A percentile compares a stretch with the other conserved stretches of the same genome.
Conservation (phyloP, 2,329 filamentous ascomycete genomes). For the Elsinoe fawcettii region DNA sequence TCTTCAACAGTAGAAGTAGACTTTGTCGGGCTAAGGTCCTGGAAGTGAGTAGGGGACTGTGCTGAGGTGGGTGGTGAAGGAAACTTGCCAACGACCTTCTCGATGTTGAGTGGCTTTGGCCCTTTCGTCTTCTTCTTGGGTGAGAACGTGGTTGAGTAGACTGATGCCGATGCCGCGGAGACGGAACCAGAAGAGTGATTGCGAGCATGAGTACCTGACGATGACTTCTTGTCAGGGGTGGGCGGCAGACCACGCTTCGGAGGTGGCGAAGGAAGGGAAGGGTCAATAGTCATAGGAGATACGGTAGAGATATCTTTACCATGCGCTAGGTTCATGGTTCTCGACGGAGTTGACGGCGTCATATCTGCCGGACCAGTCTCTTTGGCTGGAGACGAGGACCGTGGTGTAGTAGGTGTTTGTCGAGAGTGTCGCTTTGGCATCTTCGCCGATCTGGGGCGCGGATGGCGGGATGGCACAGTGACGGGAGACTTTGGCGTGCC, state of each 20-base stretch:
- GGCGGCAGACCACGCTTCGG: constrained; percentile 29
- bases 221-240: constrained; percentile 21
- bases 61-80: not conserved
- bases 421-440: constrained; percentile 4
- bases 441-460: constrained; percentile 13
- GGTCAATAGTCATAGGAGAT: constrained; percentile 5
- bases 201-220: not conserved
- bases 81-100: not conserved
- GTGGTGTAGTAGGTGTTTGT: not conserved
- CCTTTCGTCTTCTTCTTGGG: not conserved
- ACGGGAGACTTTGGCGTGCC: not conserved
- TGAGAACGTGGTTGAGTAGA: not conserved
- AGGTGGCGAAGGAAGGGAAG: constrained; percentile 27
- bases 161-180: not conserved
- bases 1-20: not conserved
- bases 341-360: not conserved
- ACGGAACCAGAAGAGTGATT: not conserved
- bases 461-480: not conserved
- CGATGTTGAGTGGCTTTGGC: constrained; percentile 14
- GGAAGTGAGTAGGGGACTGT: not conserved
- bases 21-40: not conserved
- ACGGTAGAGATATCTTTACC: constrained; percentile 4
- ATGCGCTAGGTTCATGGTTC: not conserved
- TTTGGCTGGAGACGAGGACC: constrained; percentile 14
- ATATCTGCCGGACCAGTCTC: not conserved